phyloP scores from a whole-genome alignment of 163 green algal genomes.

The Volvox carteri region DNA sequence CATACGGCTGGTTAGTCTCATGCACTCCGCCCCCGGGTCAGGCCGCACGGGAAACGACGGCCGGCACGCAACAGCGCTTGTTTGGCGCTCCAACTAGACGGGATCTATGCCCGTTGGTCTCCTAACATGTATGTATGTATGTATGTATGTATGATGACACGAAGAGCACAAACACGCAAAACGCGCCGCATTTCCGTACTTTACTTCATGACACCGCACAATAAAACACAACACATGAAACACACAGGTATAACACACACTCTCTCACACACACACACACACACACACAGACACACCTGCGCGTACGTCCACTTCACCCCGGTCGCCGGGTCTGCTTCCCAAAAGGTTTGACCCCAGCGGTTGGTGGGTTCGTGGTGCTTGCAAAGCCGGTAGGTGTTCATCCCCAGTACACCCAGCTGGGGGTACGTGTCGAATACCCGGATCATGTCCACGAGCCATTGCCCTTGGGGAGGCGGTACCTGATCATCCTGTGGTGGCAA shows the following conservation, averaged over 20 bases:
- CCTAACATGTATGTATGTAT: no score
- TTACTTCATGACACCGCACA: no score
- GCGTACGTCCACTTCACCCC: slow-evolving; percentile 29
- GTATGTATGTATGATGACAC: no score
- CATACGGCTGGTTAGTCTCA: no score
- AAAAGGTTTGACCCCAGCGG: neutral
- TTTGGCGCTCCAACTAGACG: no score
- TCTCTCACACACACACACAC: neutral
- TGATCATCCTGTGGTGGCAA: slow-evolving; percentile 55
- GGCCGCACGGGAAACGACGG: no score
- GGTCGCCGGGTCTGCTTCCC: neutral
- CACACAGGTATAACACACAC: neutral
- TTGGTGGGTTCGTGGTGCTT: slow-evolving; percentile 25
- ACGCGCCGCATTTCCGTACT: no score
- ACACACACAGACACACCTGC: slow-evolving; percentile 28
- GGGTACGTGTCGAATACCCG: slow-evolving; percentile 44
- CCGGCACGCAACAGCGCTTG: no score
- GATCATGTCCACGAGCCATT: slow-evolving; percentile 45
- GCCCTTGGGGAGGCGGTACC: neutral
- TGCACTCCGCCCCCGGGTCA: no score
- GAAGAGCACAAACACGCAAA: no score
- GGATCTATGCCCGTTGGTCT: no score
- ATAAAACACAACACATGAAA: neutral
- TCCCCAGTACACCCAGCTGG: slow-evolving; percentile 47
- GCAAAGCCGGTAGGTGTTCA: slow-evolving; percentile 60